Conservation (phyloP, 345 rosid genomes). For the Gossypium australe region DNA sequence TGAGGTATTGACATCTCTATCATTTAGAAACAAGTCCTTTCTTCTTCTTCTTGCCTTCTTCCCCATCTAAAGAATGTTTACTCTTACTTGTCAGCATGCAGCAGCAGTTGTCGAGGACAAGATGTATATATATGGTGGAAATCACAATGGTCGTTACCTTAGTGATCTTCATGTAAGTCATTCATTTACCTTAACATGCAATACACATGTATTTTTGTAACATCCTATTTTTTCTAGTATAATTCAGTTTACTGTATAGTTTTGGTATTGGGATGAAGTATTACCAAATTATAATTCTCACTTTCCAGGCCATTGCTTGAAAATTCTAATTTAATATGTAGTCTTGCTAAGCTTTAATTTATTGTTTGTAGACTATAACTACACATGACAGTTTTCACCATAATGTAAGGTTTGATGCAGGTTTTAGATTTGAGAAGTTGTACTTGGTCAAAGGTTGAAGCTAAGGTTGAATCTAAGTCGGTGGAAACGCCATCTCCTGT, state of each 20-base stretch:
- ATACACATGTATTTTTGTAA: neutral
- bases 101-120: conserved; percentile 83
- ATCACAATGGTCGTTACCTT: conserved; percentile 96
- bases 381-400: conserved; percentile 3
- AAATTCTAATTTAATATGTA: neutral
- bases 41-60: conserved; percentile 17
- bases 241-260: neutral
- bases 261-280: conserved; percentile 1
- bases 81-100: conserved; percentile 64
- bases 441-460: conserved; percentile 90
- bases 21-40: conserved; percentile 16
- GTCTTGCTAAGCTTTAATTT: neutral
- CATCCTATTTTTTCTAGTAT: neutral
- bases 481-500: conserved; percentile 43
- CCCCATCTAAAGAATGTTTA: conserved; percentile 17
- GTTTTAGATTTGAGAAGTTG: conserved; percentile 91
- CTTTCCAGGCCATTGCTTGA: neutral
- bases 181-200: conserved; percentile 10
- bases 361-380: neutral
- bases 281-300: neutral
- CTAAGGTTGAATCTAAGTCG: conserved; percentile 51
- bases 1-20: conserved; percentile 52
- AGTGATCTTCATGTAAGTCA: conserved; percentile 87
- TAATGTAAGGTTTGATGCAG: conserved; percentile 42
- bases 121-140: conserved; percentile 94